phyloP scores from a whole-genome alignment of 169 alveolate genomes.

The Babesia ovata region DNA sequence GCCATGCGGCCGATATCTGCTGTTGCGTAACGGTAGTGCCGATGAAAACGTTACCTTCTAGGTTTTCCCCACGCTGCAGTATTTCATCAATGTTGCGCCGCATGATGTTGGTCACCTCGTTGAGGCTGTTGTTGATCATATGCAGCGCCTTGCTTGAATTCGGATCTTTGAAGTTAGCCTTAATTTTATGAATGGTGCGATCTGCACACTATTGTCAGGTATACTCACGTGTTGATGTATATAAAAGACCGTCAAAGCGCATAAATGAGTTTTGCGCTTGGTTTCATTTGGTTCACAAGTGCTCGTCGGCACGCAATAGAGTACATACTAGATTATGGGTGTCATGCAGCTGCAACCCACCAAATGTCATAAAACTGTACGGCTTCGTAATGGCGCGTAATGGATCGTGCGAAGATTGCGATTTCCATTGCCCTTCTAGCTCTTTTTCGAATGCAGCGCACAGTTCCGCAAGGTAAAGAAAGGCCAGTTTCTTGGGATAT shows the following conservation, averaged over 20 bases:
- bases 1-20: constrained; percentile 75
- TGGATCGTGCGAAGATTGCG: constrained; percentile 58
- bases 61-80: constrained; percentile 75
- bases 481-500: constrained; percentile 76
- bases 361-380: constrained; percentile 76
- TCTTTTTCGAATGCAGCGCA: constrained; percentile 75
- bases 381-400: constrained; percentile 74
- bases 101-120: constrained; percentile 79
- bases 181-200: constrained; percentile 76
- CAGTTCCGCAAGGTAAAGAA: constrained; percentile 73
- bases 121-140: constrained; percentile 76
- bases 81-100: constrained; percentile 77
- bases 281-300: neutral
- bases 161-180: constrained; percentile 75
- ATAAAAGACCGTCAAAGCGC: no score
- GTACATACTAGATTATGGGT: neutral
- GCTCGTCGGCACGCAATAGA: neutral
- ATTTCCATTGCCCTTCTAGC: constrained; percentile 67
- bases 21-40: neutral
- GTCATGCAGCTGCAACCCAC: constrained; percentile 38
- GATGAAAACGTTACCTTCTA: constrained; percentile 69
- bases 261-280: no score
- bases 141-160: constrained; percentile 74
- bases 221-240: no score
- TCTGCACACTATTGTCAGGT: constrained; percentile 38